Conservation (phyloP, 768 basidiomycete genomes). For the Lepiota brunneoincarnata region DNA sequence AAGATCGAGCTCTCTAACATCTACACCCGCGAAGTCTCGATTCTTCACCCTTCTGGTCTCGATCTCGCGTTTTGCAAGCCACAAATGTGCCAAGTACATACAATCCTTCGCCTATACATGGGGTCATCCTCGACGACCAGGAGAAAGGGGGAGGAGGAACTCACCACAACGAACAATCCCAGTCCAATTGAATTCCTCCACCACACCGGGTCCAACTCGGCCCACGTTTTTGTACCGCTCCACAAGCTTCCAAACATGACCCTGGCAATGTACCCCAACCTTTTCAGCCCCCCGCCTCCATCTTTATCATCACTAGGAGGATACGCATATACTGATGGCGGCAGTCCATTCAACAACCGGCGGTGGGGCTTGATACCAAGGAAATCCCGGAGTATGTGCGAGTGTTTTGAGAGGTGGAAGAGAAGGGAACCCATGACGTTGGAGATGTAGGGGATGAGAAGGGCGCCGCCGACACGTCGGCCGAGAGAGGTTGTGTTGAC, state of each 20-base stretch:
- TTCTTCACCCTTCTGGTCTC: slow-evolving; percentile 67
- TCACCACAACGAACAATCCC: slow-evolving; percentile 63
- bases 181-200: slow-evolving; percentile 72
- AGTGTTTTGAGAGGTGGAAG: slow-evolving; percentile 48
- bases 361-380: slow-evolving; percentile 23
- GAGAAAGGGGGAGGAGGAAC: slow-evolving; percentile 17
- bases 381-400: slow-evolving; percentile 36
- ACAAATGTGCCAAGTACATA: slow-evolving; percentile 63
- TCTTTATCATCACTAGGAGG: slow-evolving; percentile 4
- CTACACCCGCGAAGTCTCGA: slow-evolving; percentile 72
- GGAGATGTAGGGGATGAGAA: slow-evolving; percentile 66
- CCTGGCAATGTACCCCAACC: slow-evolving; percentile 26
- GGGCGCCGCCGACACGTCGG: slow-evolving; percentile 64
- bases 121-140: background rate
- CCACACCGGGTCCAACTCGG: slow-evolving; percentile 72
- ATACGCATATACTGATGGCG: slow-evolving; percentile 16
- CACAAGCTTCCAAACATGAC: slow-evolving; percentile 46
- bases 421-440: slow-evolving; percentile 63
- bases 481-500: slow-evolving; percentile 60
- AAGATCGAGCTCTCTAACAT: slow-evolving; percentile 62
- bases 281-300: slow-evolving; percentile 14
- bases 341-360: slow-evolving; percentile 11
- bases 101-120: slow-evolving; percentile 60
- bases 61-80: slow-evolving; percentile 68
- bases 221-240: slow-evolving; percentile 61